phyloP scores from a whole-genome alignment of 495 filamentous ascomycete genomes.

The Aspergillus avenaceus region DNA sequence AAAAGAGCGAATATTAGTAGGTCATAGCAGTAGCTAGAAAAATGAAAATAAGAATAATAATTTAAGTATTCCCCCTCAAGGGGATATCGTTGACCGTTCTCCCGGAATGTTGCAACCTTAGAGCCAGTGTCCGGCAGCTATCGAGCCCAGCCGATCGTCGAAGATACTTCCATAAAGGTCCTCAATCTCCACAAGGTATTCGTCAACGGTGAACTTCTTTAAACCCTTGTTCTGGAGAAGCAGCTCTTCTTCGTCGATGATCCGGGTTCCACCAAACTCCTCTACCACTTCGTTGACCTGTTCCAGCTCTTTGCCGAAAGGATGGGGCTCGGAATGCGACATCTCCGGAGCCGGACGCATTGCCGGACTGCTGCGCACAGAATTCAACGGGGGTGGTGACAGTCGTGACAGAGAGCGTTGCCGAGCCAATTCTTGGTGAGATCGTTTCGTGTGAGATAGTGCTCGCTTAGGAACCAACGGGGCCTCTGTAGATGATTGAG shows the following conservation, averaged over 20 bases:
- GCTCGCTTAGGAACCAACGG: constrained; percentile 71
- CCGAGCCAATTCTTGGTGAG: constrained; percentile 61
- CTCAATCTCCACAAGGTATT: constrained; percentile 81
- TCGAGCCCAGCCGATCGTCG: constrained; percentile 40
- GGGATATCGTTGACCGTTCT: neutral
- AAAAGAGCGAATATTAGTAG: constrained; percentile 25
- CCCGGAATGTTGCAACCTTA: constrained; percentile 17
- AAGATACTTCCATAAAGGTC: constrained; percentile 56
- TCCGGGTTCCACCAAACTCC: constrained; percentile 65
- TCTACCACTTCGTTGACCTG: constrained; percentile 70
- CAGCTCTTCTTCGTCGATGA: constrained; percentile 69
- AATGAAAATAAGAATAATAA: constrained; percentile 16
- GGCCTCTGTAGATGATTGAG: constrained; percentile 45
- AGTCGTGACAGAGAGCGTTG: constrained; percentile 59
- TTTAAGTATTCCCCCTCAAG: constrained; percentile 12
- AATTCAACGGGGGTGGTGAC: constrained; percentile 36
- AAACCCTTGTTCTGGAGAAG: constrained; percentile 63
- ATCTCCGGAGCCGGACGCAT: constrained; percentile 39
- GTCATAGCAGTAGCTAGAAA: constrained; percentile 11
- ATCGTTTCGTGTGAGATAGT: constrained; percentile 79
- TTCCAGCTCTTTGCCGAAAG: constrained; percentile 48
- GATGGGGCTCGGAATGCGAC: constrained; percentile 43
- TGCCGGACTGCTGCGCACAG: constrained; percentile 30
- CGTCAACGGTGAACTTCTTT: constrained; percentile 68
- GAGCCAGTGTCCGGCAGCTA: constrained; percentile 38